Conservation (phyloP, 2,329 filamentous ascomycete genomes). For the Calonectria naviculata region DNA sequence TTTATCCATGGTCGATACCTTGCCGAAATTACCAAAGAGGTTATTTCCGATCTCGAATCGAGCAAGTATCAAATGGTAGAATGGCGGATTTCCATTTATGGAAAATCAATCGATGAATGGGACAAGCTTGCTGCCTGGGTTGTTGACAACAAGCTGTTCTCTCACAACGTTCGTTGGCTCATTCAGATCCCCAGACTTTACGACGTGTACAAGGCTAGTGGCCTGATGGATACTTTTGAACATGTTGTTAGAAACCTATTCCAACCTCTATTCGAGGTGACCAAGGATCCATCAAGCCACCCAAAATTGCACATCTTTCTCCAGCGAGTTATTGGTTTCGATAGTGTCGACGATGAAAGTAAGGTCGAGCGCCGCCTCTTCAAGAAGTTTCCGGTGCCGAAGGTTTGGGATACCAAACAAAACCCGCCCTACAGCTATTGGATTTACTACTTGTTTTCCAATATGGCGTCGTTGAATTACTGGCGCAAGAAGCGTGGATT, state of each 20-base stretch:
- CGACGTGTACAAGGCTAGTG: conserved; percentile 93
- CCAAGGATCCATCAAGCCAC: conserved; percentile 84
- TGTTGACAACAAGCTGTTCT: conserved; percentile 97
- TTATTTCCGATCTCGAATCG: conserved; percentile 95
- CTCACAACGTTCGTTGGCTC: conserved; percentile 96
- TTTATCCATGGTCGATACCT: conserved; percentile 96
- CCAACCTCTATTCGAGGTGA: conserved; percentile 93
- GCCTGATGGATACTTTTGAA: conserved; percentile 89
- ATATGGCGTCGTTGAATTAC: conserved; percentile 90
- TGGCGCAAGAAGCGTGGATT: conserved; percentile 93
- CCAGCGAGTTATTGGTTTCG: conserved; percentile 95
- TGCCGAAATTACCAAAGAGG: conserved; percentile 97
- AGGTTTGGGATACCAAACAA: conserved; percentile 89
- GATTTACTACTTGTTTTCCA: conserved; percentile 97
- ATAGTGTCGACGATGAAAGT: conserved; percentile 98
- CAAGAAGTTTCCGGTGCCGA: conserved; percentile 93
- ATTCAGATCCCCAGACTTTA: conserved; percentile 95
- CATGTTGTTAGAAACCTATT: conserved; percentile 93
- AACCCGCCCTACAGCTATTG: conserved; percentile 99
- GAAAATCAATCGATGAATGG: conserved; percentile 93
- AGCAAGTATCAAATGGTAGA: conserved; percentile 99
- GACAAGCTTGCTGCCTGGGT: conserved; percentile 98
- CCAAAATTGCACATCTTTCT: conserved; percentile 95
- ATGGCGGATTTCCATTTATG: conserved; percentile 98
- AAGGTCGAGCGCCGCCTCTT: conserved; percentile 95